Conservation (phyloP, 352 stramenopile species). For the Pythium oligandrum region DNA sequence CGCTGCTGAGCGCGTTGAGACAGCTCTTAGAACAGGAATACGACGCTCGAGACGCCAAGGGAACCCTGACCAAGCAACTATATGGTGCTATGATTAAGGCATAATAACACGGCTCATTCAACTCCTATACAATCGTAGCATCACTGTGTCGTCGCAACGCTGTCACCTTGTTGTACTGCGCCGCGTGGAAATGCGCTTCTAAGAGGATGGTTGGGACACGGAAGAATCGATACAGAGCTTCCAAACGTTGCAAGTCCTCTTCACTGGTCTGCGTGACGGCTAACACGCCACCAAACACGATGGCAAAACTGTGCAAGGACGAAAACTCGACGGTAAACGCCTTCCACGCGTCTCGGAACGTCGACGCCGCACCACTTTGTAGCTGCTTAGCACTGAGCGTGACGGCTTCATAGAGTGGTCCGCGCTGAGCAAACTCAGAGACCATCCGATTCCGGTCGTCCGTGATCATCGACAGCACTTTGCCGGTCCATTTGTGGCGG, state of each 20-base stretch:
- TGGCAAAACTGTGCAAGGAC: slow-evolving; percentile 35
- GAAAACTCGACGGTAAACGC: slow-evolving; percentile 28
- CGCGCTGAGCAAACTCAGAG: slow-evolving; percentile 29
- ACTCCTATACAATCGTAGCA: slow-evolving; percentile 22
- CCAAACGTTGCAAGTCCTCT: slow-evolving; percentile 17
- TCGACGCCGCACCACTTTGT: slow-evolving; percentile 14
- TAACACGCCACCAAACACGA: slow-evolving; percentile 34
- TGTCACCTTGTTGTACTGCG: slow-evolving; percentile 31
- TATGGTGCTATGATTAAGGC: neutral
- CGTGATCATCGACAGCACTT: slow-evolving; percentile 49
- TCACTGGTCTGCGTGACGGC: slow-evolving; percentile 18
- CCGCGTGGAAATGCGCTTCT: slow-evolving; percentile 30
- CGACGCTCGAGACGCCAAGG: slow-evolving; percentile 40
- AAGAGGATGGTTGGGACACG: slow-evolving; percentile 27
- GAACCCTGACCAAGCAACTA: slow-evolving; percentile 34
- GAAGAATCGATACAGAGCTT: slow-evolving; percentile 7
- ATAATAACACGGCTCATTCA: slow-evolving; percentile 5
- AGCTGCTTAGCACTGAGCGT: slow-evolving; percentile 33
- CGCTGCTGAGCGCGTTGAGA: slow-evolving; percentile 25
- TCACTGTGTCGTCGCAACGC: slow-evolving; percentile 32
- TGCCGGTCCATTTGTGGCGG: slow-evolving; percentile 36
- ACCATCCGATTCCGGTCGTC: slow-evolving; percentile 53
- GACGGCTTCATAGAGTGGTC: slow-evolving; percentile 36
- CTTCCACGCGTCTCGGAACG: slow-evolving; percentile 36
- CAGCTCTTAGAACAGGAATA: slow-evolving; percentile 43